phyloP scores from a whole-genome alignment of 352 stramenopile species.

The Phytophthora meadii region DNA sequence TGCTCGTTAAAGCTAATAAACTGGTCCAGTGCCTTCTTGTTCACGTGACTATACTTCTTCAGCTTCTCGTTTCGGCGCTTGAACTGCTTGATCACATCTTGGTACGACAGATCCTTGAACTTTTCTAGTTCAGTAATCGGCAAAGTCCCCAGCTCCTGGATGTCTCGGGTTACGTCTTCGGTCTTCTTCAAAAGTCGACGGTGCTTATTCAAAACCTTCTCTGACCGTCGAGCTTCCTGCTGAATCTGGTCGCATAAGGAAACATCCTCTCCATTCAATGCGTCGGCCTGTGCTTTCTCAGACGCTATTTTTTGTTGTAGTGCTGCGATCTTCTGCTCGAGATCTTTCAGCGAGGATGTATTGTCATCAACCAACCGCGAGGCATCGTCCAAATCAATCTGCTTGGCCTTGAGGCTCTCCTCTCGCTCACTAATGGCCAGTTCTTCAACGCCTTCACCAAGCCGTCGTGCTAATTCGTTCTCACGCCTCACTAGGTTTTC shows the following conservation, averaged over 20 bases:
- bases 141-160: slow-evolving; percentile 97
- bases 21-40: slow-evolving; percentile 99
- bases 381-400: slow-evolving; percentile 90
- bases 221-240: slow-evolving; percentile 75
- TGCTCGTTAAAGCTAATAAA: slow-evolving; percentile 99
- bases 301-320: slow-evolving; percentile 61
- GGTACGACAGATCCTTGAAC: slow-evolving; percentile 89
- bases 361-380: slow-evolving; percentile 75
- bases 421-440: slow-evolving; percentile 68
- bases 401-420: slow-evolving; percentile 86
- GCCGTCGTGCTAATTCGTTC: slow-evolving; percentile 64
- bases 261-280: slow-evolving; percentile 64
- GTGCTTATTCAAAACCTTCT: slow-evolving; percentile 87
- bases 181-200: slow-evolving; percentile 87
- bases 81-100: slow-evolving; percentile 94
- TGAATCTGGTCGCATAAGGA: slow-evolving; percentile 86
- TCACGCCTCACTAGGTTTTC: slow-evolving; percentile 93
- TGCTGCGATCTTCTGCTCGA: slow-evolving; percentile 63
- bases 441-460: slow-evolving; percentile 71
- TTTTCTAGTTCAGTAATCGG: slow-evolving; percentile 93
- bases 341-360: slow-evolving; percentile 57
- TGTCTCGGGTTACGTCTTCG: slow-evolving; percentile 96
- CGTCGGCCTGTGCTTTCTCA: slow-evolving; percentile 56
- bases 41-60: slow-evolving; percentile 99
- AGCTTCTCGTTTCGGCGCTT: slow-evolving; percentile 96